These are phyloP conservation scores for Claviceps digitariae DNA, from an alignment of 2,329 filamentous ascomycete species.

Conservation along the genomic window DNA sequence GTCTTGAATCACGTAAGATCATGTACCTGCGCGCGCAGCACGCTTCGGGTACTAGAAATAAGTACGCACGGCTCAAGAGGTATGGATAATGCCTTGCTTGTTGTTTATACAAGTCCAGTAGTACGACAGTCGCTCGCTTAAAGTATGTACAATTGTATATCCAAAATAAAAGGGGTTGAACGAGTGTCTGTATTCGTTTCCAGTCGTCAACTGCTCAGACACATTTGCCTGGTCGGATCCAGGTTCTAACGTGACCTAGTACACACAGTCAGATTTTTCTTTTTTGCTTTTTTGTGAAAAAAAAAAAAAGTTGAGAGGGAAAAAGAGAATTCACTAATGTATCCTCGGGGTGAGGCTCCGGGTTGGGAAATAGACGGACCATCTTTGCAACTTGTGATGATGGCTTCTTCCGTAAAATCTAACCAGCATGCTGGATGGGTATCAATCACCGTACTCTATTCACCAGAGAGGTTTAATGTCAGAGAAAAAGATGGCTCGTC, in stretches of 20 bases:
- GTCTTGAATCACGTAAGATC: too few species aligned
- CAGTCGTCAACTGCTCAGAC: background rate
- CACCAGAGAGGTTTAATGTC: background rate
- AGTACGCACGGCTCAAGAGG: too few species aligned
- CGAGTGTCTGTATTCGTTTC: background rate
- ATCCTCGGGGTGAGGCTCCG: background rate
- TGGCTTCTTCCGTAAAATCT: slow-evolving; percentile 85
- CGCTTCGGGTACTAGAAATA: too few species aligned
- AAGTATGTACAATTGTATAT: background rate
- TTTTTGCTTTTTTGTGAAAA: background rate
- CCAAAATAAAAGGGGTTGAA: background rate
- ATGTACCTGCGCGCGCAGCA: too few species aligned
- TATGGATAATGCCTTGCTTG: too few species aligned
- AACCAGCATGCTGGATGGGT: slow-evolving; percentile 80
- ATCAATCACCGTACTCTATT: slow-evolving; percentile 66
- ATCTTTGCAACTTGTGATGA: slow-evolving; percentile 82
- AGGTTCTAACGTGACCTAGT: slow-evolving; percentile 60
- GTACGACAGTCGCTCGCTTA: background rate
- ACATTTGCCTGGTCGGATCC: slow-evolving; percentile 43
- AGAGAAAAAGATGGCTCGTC: background rate
- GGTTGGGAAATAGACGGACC: slow-evolving; percentile 41
- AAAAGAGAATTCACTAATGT: background rate
- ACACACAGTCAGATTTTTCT: background rate
- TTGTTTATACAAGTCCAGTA: background rate
- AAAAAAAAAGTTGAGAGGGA: too few species aligned